Conservation (phyloP, 768 basidiomycete species). For the Mycena epipterygia region DNA sequence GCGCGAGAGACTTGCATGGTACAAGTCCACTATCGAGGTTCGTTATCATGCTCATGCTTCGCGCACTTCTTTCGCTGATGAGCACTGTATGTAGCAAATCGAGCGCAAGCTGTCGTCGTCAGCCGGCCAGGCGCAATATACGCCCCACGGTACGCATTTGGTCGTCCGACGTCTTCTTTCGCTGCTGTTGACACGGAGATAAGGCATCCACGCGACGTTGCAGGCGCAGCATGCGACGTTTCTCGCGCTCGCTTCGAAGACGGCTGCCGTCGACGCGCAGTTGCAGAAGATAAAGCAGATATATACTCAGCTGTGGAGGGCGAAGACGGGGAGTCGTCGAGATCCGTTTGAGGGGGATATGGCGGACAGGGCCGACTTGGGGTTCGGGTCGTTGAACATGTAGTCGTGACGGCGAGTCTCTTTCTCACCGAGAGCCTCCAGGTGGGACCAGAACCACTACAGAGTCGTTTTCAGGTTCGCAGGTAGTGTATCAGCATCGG, state of each 20-base stretch:
- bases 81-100: constrained; percentile 69
- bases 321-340: constrained; percentile 84
- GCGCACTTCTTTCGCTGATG: too few species aligned
- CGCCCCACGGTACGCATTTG: constrained; percentile 75
- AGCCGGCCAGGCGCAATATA: constrained; percentile 71
- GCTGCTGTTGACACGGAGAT: constrained; percentile 16
- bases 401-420: too few species aligned
- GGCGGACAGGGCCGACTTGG: constrained; percentile 57
- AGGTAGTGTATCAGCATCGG: too few species aligned
- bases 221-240: constrained; percentile 87
- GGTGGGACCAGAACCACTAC: too few species aligned
- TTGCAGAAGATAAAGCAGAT: constrained; percentile 81
- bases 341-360: constrained; percentile 80
- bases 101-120: constrained; percentile 85
- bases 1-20: constrained; percentile 80
- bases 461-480: too few species aligned
- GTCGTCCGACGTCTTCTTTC: background rate
- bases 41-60: constrained; percentile 18
- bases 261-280: constrained; percentile 80
- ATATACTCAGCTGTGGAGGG: constrained; percentile 85
- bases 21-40: constrained; percentile 86
- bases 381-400: constrained; percentile 45
- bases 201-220: constrained; percentile 81
- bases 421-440: too few species aligned
- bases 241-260: constrained; percentile 81